A percentile compares a stretch with the other conserved stretches of the same genome.
Conservation (phyloP, 2,329 filamentous ascomycete genomes). For the Aspergillus fructus region DNA sequence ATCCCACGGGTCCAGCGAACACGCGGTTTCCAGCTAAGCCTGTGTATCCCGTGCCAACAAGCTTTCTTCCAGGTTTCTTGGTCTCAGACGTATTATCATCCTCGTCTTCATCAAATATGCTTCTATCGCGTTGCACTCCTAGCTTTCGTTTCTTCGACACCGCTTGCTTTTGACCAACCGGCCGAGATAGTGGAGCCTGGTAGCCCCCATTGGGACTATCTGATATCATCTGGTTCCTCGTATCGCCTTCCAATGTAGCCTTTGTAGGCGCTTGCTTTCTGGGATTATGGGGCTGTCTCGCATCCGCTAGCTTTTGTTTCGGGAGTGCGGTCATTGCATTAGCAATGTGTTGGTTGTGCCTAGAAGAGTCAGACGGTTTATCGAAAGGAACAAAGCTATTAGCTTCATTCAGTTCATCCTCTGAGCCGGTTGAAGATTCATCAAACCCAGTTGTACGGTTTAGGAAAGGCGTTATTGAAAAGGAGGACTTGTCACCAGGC, state of each 20-base stretch:
- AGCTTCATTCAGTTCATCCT: constrained; percentile 27
- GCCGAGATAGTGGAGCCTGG: constrained; percentile 18
- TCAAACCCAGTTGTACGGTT: constrained; percentile 67
- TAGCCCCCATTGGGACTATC: constrained; percentile 17
- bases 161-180: constrained; percentile 28
- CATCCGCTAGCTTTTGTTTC: not conserved
- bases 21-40: constrained; percentile 23
- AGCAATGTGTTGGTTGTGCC: not conserved
- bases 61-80: constrained; percentile 28
- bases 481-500: constrained; percentile 82
- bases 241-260: not conserved
- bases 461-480: constrained; percentile 92
- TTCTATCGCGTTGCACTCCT: constrained; percentile 59
- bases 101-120: constrained; percentile 71
- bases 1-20: constrained; percentile 54
- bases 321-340: not conserved
- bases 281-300: not conserved
- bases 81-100: constrained; percentile 42
- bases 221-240: not conserved
- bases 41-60: constrained; percentile 23
- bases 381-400: constrained; percentile 14
- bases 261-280: not conserved
- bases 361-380: not conserved
- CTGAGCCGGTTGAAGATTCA: constrained; percentile 28
- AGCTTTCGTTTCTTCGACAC: constrained; percentile 72